Evolutionary conservation across 106 monocot species (phyloP).

Genomic region (Vanilla planifolia): DNA sequence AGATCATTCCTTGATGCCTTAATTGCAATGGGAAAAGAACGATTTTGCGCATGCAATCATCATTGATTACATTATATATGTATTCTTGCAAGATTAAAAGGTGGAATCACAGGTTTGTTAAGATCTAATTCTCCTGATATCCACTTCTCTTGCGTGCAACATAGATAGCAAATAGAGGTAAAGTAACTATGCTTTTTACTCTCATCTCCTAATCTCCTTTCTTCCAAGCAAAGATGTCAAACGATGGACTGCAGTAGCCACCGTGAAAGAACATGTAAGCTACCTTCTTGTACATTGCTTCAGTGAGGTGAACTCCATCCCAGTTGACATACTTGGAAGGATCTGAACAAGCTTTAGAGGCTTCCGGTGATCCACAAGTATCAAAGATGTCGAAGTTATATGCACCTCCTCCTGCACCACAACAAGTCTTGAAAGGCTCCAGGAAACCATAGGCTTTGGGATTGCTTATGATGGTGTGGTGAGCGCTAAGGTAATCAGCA

Average conservation of each 20-base stretch:
- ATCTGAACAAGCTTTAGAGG: conserved; percentile 33
- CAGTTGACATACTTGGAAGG: conserved; percentile 74
- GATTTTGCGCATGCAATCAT: too few relatives aligned
- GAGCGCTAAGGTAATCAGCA: conserved; percentile 72
- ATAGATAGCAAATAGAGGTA: too few relatives aligned
- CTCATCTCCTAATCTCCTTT: conserved; percentile 1
- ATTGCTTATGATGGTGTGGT: conserved; percentile 39
- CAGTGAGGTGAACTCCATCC: conserved; percentile 94
- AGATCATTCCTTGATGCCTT: too few relatives aligned
- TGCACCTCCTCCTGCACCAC: conserved; percentile 62
- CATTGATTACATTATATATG: too few relatives aligned
- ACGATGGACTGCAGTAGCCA: conserved; percentile 47
- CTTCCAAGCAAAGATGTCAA: conserved; percentile 21
- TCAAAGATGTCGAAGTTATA: conserved; percentile 69
- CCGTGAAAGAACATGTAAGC: conserved; percentile 65
- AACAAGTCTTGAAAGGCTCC: conserved; percentile 66
- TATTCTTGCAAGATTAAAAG: too few relatives aligned
- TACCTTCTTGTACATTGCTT: conserved; percentile 66
- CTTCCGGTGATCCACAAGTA: conserved; percentile 70
- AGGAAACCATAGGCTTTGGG: conserved; percentile 51
- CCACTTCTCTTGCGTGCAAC: too few relatives aligned
- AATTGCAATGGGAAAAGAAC: too few relatives aligned
- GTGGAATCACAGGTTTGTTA: too few relatives aligned
- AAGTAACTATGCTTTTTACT: too few relatives aligned
- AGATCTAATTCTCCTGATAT: too few relatives aligned